Conservation (phyloP, 257 asterid species). For the Fraxinus quadrangulata region DNA sequence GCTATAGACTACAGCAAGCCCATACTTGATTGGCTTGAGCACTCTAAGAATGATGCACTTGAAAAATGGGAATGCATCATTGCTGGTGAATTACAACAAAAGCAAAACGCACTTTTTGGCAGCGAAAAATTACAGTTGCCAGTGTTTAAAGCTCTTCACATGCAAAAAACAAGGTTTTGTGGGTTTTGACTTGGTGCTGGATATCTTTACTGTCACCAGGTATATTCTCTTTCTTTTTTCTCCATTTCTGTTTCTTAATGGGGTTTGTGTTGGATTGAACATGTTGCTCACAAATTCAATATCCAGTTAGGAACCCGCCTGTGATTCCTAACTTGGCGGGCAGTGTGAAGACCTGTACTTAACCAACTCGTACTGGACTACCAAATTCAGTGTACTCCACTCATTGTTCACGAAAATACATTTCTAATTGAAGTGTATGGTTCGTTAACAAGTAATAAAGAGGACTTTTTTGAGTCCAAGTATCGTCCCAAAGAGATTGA, state of each 20-base stretch:
- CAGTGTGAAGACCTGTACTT: background rate
- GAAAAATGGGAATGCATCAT: slow-evolving; percentile 82
- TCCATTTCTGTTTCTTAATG: slow-evolving; percentile 2
- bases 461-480: too few species aligned
- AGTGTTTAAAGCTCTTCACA: slow-evolving; percentile 51
- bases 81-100: slow-evolving; percentile 70
- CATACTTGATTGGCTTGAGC: slow-evolving; percentile 77
- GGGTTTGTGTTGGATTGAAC: background rate
- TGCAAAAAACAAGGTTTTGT: slow-evolving; percentile 73
- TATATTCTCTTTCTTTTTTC: slow-evolving; percentile 19
- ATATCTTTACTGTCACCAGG: slow-evolving; percentile 91
- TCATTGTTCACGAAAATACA: too few species aligned
- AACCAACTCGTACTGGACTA: background rate
- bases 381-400: background rate
- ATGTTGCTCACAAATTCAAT: background rate
- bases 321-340: background rate
- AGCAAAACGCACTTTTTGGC: slow-evolving; percentile 64
- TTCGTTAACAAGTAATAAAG: too few species aligned
- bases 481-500: too few species aligned
- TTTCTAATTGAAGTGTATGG: too few species aligned
- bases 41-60: slow-evolving; percentile 64
- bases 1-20: slow-evolving; percentile 74
- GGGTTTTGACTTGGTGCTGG: slow-evolving; percentile 87
- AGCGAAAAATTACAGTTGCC: slow-evolving; percentile 55
- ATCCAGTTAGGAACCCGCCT: background rate